Percentiles rank a stretch among this genome's conserved stretches.
These are phyloP conservation scores for Falciphora oryzae DNA, from an alignment of 2,329 filamentous ascomycete genomes.

Conservation along the genomic window DNA sequence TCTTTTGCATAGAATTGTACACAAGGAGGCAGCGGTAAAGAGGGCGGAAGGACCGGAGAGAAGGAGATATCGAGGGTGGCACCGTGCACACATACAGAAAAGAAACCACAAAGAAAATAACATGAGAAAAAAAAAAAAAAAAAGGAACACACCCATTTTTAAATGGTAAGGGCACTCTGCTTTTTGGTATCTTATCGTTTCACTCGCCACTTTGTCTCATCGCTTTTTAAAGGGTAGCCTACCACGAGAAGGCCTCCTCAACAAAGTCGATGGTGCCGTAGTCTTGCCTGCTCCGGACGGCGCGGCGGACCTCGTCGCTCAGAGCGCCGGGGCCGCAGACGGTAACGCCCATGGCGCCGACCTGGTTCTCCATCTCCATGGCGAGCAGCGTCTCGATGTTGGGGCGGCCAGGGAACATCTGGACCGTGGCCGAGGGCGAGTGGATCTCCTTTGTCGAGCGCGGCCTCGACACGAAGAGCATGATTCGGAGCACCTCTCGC, in stretches of 20 bases:
- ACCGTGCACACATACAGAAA: neutral
- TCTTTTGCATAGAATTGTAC: neutral
- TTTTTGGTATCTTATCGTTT: neutral
- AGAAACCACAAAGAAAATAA: constrained; percentile 6
- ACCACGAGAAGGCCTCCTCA: constrained; percentile 70
- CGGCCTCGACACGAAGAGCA: constrained; percentile 72
- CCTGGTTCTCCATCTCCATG: constrained; percentile 67
- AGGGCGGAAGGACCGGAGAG: neutral
- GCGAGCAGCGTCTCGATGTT: constrained; percentile 68
- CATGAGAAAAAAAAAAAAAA: constrained; percentile 5
- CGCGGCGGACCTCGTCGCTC: constrained; percentile 67
- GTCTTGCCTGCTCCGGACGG: constrained; percentile 59
- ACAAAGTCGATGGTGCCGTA: constrained; percentile 68
- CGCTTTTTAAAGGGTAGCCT: constrained; percentile 13
- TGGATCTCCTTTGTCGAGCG: constrained; percentile 75
- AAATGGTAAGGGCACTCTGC: neutral
- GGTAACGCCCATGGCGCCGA: constrained; percentile 67
- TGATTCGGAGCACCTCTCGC: constrained; percentile 67
- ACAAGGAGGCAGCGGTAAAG: neutral
- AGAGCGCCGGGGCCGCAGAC: constrained; percentile 71
- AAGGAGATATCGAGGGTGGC: neutral
- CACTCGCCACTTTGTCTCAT: neutral
- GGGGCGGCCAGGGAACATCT: constrained; percentile 77
- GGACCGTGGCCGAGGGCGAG: constrained; percentile 69
- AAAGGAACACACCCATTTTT: constrained; percentile 1